Evolutionary conservation across 805 yeast species (phyloP), one percentile per base, ranked within the genome.

Genomic region (Ogataea henricii): DNA sequence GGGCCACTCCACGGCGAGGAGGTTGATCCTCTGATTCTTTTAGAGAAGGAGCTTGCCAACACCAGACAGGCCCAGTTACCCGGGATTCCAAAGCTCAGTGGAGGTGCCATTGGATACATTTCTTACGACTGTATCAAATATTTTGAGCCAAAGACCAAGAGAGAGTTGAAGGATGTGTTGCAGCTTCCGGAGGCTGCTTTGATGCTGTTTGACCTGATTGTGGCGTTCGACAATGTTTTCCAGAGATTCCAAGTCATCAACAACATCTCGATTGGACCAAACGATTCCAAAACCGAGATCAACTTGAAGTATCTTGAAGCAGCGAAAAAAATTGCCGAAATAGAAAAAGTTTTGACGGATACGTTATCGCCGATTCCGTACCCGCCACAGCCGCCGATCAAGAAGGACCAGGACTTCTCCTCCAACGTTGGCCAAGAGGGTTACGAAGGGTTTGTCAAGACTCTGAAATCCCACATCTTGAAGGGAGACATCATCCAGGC

Each of bases 401-500:
- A 75, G 42, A 70, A 78, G 49, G 72, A 78, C 60, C 92, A 87
- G 64, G 72, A 76, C 2, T 92, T 89, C 68, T 78, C 82, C 9
- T 90, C 97, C 7, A 94, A 94, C 66, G 82, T 92, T 54, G 99
- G 98, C 40, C 87, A 89, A 70, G 87, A 83, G 48, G 99, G 99
- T 42, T 94, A 94, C 66, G 96, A 94, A 69, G 59, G 60, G 25
- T 96, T 89, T 66, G 99, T 94, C 33, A 66, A 72, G 10, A 75
- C 68, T 12, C 77, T 94, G 62, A 90, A 90, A 63, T 69, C 79
- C 35, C 97, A 92, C 62, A 94, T 94, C 58, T 69, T 83, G 59
- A 81, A 82, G 57, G 99, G 99, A 49, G 98, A 94, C 63, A 89
- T 94, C 48, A 87, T 94, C 70, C 99, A 94, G 69, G 97, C 96